These are phyloP conservation scores for Linaria vulgaris DNA, from an alignment of 257 asterid genomes.

Conservation along the genomic window DNA sequence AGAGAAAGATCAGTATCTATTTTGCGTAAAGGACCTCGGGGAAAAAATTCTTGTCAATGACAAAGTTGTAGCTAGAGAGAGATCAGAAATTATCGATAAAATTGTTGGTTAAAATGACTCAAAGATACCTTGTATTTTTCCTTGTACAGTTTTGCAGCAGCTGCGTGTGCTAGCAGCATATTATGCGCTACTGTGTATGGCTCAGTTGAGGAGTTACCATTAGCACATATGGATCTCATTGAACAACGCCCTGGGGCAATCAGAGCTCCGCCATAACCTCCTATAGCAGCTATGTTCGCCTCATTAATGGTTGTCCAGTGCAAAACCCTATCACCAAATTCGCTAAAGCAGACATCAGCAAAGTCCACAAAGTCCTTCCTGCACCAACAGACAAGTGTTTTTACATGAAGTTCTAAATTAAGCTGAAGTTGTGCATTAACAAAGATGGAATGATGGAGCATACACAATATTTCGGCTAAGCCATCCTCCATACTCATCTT, in stretches of 20 bases:
- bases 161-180: constrained; percentile 51
- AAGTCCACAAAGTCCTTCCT: constrained; percentile 48
- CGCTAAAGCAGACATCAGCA: constrained; percentile 57
- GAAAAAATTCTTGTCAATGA: no score
- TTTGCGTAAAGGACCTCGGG: no score
- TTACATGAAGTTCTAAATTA: background rate
- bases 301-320: constrained; percentile 59
- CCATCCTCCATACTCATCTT: constrained; percentile 61
- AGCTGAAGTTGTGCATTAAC: no score
- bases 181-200: constrained; percentile 46
- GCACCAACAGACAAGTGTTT: background rate
- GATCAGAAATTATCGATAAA: no score
- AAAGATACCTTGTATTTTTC: constrained; percentile 46
- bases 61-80: no score
- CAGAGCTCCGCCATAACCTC: constrained; percentile 37
- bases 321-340: constrained; percentile 56
- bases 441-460: no score
- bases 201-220: constrained; percentile 45
- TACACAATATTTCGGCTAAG: constrained; percentile 51
- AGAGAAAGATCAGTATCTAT: no score
- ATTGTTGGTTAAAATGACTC: no score
- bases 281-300: constrained; percentile 36
- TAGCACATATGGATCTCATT: constrained; percentile 10
- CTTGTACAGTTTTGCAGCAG: constrained; percentile 38
- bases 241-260: constrained; percentile 46